These are phyloP conservation scores for Scolecobasidium constrictum DNA, from an alignment of 2,329 filamentous ascomycete genomes.

Conservation along the genomic window DNA sequence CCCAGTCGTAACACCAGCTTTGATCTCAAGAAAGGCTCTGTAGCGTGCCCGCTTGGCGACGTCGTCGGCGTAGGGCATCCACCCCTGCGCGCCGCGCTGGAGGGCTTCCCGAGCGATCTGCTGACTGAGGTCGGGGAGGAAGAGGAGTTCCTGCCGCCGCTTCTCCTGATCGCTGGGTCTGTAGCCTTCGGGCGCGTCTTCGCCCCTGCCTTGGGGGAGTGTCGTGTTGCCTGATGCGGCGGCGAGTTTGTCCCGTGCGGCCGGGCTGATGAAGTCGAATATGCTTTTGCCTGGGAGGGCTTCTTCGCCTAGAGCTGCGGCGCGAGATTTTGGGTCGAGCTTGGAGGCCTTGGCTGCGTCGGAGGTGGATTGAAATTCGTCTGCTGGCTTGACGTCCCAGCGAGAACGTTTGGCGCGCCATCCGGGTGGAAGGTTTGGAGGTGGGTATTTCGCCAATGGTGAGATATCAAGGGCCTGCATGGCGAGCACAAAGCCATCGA, in stretches of 20 bases:
- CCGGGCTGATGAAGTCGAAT: slow-evolving; percentile 80
- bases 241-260: slow-evolving; percentile 66
- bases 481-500: slow-evolving; percentile 71
- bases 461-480: slow-evolving; percentile 31
- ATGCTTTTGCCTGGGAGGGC: slow-evolving; percentile 84
- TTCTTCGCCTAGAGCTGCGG: slow-evolving; percentile 69
- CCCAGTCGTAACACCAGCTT: slow-evolving; percentile 46
- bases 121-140: slow-evolving; percentile 33
- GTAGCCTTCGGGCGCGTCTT: slow-evolving; percentile 56
- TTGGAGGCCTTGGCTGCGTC: slow-evolving; percentile 69
- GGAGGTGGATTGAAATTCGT: slow-evolving; percentile 44
- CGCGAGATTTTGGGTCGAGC: slow-evolving; percentile 65
- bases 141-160: slow-evolving; percentile 40
- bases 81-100: slow-evolving; percentile 44
- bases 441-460: slow-evolving; percentile 41
- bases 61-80: slow-evolving; percentile 78
- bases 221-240: slow-evolving; percentile 63
- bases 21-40: slow-evolving; percentile 66
- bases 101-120: slow-evolving; percentile 34
- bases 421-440: slow-evolving; percentile 56
- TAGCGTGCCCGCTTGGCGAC: slow-evolving; percentile 72
- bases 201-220: slow-evolving; percentile 66
- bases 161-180: slow-evolving; percentile 53
- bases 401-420: slow-evolving; percentile 58
- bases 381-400: slow-evolving; percentile 21